A percentile compares a stretch with the other conserved stretches of the same genome.
phyloP scores from a whole-genome alignment of 2,329 filamentous ascomycete genomes.

The Alternaria infectoria region DNA sequence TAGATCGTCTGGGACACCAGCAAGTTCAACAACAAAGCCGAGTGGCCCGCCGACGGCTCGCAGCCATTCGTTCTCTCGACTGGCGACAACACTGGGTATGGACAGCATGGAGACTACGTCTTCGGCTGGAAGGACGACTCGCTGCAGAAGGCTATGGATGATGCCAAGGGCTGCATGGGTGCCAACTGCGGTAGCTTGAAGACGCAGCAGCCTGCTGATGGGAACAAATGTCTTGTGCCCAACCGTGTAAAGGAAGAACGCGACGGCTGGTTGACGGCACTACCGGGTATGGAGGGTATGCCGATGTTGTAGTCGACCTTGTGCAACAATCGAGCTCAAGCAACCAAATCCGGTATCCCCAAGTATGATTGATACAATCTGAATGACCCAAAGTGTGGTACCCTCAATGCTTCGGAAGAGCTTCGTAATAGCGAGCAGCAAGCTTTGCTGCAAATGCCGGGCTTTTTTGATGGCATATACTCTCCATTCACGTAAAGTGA shows the following conservation, averaged over 20 bases:
- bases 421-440: too few species aligned
- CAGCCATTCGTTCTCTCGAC: constrained; percentile 37
- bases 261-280: constrained; percentile 29
- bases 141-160: constrained; percentile 41
- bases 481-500: too few species aligned
- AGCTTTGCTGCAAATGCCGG: too few species aligned
- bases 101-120: constrained; percentile 38
- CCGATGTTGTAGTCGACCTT: constrained; percentile 5
- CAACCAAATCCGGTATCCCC: too few species aligned
- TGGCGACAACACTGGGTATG: constrained; percentile 30
- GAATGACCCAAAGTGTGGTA: too few species aligned
- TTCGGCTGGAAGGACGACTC: constrained; percentile 41
- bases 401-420: too few species aligned
- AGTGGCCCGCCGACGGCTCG: constrained; percentile 38
- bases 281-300: constrained; percentile 26
- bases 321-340: too few species aligned
- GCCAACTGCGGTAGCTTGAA: constrained; percentile 34
- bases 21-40: constrained; percentile 43
- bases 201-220: constrained; percentile 29
- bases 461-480: too few species aligned
- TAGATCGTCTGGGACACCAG: constrained; percentile 53
- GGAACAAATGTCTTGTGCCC: constrained; percentile 30
- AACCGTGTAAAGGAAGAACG: constrained; percentile 31
- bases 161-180: constrained; percentile 36
- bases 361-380: too few species aligned